These are phyloP conservation scores for Hypoxylon rubiginosum DNA, from an alignment of 2,329 filamentous ascomycete genomes.

Conservation along the genomic window DNA sequence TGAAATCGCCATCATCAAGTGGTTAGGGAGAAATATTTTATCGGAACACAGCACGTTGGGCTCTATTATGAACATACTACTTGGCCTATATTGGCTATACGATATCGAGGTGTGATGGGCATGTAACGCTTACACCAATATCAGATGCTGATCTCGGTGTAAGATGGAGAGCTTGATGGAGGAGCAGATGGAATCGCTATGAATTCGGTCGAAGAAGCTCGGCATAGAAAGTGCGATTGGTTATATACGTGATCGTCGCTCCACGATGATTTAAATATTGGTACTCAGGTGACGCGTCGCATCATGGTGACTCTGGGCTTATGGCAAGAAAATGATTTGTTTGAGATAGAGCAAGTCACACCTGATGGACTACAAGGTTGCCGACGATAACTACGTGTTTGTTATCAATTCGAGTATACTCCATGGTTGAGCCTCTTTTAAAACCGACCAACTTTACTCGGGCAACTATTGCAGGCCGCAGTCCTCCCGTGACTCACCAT, in stretches of 20 bases:
- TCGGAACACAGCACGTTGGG: not conserved
- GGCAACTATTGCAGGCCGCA: not conserved
- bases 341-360: constrained; percentile 15
- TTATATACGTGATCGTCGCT: constrained; percentile 24
- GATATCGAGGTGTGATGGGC: constrained; percentile 17
- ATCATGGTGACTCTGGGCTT: constrained; percentile 1
- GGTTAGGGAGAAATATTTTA: not conserved
- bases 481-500: not conserved
- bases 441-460: constrained; percentile 2
- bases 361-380: constrained; percentile 21
- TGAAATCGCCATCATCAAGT: not conserved
- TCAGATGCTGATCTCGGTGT: constrained; percentile 29
- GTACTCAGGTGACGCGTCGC: constrained; percentile 13
- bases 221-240: constrained; percentile 6
- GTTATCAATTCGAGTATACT: constrained; percentile 9
- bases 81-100: constrained; percentile 13
- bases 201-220: not conserved
- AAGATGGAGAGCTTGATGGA: constrained; percentile 2
- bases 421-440: constrained; percentile 11
- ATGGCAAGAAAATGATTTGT: constrained; percentile 8
- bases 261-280: constrained; percentile 15
- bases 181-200: not conserved
- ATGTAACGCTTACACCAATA: constrained; percentile 22
- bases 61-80: constrained; percentile 2
- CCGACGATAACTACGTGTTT: constrained; percentile 29